phyloP scores from a whole-genome alignment of 2,329 filamentous ascomycete genomes.

The Cadophora malorum region DNA sequence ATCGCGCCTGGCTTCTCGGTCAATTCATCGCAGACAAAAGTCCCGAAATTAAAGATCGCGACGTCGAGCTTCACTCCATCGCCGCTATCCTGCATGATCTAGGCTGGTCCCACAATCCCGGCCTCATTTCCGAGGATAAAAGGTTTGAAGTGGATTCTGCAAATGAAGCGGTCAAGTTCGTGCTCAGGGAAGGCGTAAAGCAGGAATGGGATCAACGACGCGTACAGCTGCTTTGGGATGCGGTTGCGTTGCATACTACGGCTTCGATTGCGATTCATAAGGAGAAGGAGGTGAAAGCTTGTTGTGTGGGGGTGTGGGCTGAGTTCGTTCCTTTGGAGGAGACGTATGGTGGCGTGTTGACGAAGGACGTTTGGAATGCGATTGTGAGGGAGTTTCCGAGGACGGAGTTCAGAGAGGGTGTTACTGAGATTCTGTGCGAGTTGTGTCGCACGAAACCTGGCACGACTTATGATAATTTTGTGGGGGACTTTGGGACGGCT shows the following conservation, averaged over 20 bases:
- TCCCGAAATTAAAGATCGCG: conserved; percentile 36
- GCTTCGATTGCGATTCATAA: conserved; percentile 49
- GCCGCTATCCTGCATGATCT: conserved; percentile 52
- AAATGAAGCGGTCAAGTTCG: conserved; percentile 51
- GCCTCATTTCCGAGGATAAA: conserved; percentile 50
- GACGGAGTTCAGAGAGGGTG: conserved; percentile 43
- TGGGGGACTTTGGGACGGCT: conserved; percentile 42
- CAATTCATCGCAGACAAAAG: conserved; percentile 46
- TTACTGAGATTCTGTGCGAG: conserved; percentile 46
- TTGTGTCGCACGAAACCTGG: conserved; percentile 48
- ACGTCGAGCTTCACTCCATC: conserved; percentile 49
- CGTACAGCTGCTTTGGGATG: conserved; percentile 55
- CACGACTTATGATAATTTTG: conserved; percentile 48
- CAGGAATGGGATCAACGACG: conserved; percentile 50
- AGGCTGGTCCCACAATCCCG: conserved; percentile 49
- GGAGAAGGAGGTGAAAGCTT: conserved; percentile 49
- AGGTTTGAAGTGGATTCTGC: conserved; percentile 59
- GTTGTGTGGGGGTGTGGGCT: conserved; percentile 45
- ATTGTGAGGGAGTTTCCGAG: conserved; percentile 45
- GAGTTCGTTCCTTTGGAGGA: conserved; percentile 48
- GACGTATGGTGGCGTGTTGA: conserved; percentile 38
- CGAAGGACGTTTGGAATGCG: conserved; percentile 40
- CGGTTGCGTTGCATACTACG: conserved; percentile 54
- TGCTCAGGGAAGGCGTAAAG: conserved; percentile 39
- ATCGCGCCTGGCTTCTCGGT: conserved; percentile 48